Conservation (phyloP, 768 basidiomycete genomes). For the Hericium erinaceus region DNA sequence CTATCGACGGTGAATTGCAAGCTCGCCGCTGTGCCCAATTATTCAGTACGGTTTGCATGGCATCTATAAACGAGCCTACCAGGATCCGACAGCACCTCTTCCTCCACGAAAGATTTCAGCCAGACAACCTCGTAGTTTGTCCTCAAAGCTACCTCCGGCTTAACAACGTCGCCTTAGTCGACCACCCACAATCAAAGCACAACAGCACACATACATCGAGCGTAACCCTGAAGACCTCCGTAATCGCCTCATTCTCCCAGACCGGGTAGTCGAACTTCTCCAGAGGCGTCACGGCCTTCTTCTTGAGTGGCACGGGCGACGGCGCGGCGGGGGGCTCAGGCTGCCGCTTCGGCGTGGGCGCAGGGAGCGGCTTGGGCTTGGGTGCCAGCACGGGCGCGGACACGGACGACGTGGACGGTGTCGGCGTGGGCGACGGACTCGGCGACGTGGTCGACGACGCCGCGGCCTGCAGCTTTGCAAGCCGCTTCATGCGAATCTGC, state of each 20-base stretch:
- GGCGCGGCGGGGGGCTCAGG: constrained; percentile 18
- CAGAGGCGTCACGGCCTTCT: constrained; percentile 29
- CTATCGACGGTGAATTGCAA: constrained; percentile 8
- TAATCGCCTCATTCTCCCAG: constrained; percentile 73
- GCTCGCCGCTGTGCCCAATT: neutral
- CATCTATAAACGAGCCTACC: neutral
- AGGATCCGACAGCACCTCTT: neutral
- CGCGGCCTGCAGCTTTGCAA: constrained; percentile 68
- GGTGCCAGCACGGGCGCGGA: constrained; percentile 24
- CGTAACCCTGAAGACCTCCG: constrained; percentile 66
- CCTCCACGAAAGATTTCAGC: constrained; percentile 12
- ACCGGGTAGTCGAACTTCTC: constrained; percentile 41
- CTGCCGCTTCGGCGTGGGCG: constrained; percentile 17
- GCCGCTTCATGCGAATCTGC: constrained; percentile 86
- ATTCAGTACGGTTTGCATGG: neutral
- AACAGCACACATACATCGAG: constrained; percentile 48
- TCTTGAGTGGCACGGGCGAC: constrained; percentile 33
- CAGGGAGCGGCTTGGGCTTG: constrained; percentile 20
- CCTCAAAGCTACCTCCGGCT: constrained; percentile 12
- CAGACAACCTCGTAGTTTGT: constrained; percentile 10
- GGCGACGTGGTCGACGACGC: constrained; percentile 21
- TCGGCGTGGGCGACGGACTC: constrained; percentile 28
- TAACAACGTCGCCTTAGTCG: neutral
- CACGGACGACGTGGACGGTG: constrained; percentile 21
- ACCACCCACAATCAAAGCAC: neutral